Base-by-base conservation (phyloP, 2,329 filamentous ascomycete species). In the Xylaria multiplex region DNA sequence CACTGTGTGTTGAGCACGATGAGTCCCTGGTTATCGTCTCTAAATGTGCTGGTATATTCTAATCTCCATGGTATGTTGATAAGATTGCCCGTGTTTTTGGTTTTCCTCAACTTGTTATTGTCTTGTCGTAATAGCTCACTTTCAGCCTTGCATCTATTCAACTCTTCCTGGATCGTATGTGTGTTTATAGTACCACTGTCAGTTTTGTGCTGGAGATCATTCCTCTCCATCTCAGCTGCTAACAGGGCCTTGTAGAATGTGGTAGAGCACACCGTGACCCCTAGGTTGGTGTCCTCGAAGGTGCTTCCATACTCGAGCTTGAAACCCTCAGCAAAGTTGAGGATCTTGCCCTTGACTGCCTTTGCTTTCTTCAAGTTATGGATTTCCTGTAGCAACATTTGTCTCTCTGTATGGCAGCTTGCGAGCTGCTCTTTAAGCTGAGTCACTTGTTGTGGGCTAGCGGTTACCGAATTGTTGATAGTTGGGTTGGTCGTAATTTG, bases 21-120 rank as follows among this genome's bases (percentile, higher is more conserved):
- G 13, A 69, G 56, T 6, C 65, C 65, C 50, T 68, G 65, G 32
- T 59, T 64, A 46, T 69, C 62, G 27, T 69, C 68, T 32, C 68
- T 45, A 52, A 57, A 69, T 9, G 59, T 48, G 49, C 60, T 66
- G 30, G 64, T 64, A 32, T 53, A 42, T n/a, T 66, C 16, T 3
- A 68, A 14, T 2, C 14, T 35, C 50, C 52, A 66, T 37, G 66
- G 66, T n/a, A 69, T 3, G 46, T 69, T 67, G 54, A 69, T 67
- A 32, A 30, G 52, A 16, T 30, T 42, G 22, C n/a, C 11, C 13
- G 14, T 13, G 1, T 43, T n/a, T 8, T 13, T 16, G n/a, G 32
- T 32, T 2, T n/a, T 19, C 35, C 30, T 46, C 43, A 66, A 7
- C 6, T 50, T 40, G 0, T 42, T 13, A 22, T 61, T 69, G 32